These are phyloP conservation scores for Tothia fuscella DNA, from an alignment of 2,329 filamentous ascomycete genomes.

Conservation along the genomic window DNA sequence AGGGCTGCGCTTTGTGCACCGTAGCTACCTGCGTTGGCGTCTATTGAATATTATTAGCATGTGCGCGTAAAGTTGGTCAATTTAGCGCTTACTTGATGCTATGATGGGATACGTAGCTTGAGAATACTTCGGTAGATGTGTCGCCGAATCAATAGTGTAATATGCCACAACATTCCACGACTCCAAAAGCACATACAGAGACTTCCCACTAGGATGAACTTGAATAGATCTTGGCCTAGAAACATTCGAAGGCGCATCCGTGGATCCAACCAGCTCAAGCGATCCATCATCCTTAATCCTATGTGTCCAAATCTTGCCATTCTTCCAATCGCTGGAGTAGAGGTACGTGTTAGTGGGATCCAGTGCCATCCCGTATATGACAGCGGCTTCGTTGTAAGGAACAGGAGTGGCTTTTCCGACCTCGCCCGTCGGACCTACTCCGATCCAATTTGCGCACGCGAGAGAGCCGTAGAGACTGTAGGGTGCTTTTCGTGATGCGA, in stretches of 20 bases:
- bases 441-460: constrained; percentile 1
- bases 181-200: constrained; percentile 81
- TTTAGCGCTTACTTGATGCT: constrained; percentile 34
- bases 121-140: constrained; percentile 67
- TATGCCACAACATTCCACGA: constrained; percentile 71
- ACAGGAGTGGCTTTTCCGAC: constrained; percentile 18
- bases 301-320: constrained; percentile 77
- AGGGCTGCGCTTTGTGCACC: constrained; percentile 74
- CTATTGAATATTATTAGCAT: not conserved
- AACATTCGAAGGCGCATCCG: constrained; percentile 55
- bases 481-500: constrained; percentile 6
- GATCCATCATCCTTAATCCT: constrained; percentile 52
- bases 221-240: constrained; percentile 85
- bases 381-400: constrained; percentile 55
- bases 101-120: constrained; percentile 66
- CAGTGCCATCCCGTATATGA: constrained; percentile 74
- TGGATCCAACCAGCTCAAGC: constrained; percentile 56
- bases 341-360: constrained; percentile 61
- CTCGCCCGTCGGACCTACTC: not conserved
- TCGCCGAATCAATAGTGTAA: constrained; percentile 64
- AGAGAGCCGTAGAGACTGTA: constrained; percentile 7
- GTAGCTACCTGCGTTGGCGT: constrained; percentile 24
- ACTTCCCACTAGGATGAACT: constrained; percentile 64
- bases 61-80: not conserved
- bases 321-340: constrained; percentile 66